These are phyloP conservation scores for Saccharomycopsis vini DNA, from an alignment of 805 yeast genomes.

Conservation along the genomic window DNA sequence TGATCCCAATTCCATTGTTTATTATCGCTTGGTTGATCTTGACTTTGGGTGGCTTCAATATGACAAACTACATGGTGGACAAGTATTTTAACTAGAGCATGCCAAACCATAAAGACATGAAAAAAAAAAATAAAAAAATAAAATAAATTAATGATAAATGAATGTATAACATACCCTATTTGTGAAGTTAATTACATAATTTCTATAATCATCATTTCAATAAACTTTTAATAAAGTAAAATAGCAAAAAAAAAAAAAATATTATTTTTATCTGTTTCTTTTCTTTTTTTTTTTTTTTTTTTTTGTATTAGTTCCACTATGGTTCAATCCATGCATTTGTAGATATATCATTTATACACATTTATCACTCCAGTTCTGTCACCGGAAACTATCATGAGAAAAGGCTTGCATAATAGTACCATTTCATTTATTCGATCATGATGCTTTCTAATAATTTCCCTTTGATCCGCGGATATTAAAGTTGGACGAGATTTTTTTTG, in stretches of 20 bases:
- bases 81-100: conserved; percentile 30
- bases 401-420: conserved; percentile 39
- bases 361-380: conserved; percentile 62
- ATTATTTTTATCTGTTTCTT: too few species aligned
- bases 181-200: too few species aligned
- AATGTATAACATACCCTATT: neutral
- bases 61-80: conserved; percentile 57
- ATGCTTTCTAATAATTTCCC: conserved; percentile 35
- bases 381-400: conserved; percentile 52
- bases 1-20: conserved; percentile 56
- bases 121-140: too few species aligned
- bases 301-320: too few species aligned
- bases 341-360: conserved; percentile 50
- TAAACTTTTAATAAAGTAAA: too few species aligned
- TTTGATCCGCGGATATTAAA: conserved; percentile 35
- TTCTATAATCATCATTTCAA: too few species aligned
- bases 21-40: conserved; percentile 48
- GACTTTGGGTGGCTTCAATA: conserved; percentile 59
- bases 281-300: too few species aligned
- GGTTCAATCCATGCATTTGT: too few species aligned
- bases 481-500: conserved; percentile 22
- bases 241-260: too few species aligned
- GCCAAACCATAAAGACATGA: neutral
- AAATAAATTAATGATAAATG: too few species aligned
- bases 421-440: conserved; percentile 44